Conservation (phyloP, 2,329 filamentous ascomycete species). For the Diaporthe citrichinensis region DNA sequence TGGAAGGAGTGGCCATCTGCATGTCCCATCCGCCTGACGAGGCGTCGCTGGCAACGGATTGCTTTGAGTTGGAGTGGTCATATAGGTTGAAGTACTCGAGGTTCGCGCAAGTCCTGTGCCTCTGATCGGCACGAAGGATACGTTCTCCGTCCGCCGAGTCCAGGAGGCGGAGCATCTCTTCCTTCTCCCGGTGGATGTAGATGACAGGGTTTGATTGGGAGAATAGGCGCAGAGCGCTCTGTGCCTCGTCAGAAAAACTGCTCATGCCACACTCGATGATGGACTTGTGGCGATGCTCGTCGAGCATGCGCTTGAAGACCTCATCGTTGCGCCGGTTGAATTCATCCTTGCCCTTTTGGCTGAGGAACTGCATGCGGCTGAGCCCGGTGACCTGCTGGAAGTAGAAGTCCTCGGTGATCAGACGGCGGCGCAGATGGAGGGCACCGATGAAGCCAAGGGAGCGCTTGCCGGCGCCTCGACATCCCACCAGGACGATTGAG, state of each 20-base stretch:
- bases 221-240: conserved; percentile 70
- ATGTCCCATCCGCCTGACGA: conserved; percentile 42
- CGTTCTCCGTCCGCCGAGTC: conserved; percentile 67
- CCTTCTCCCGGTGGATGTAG: conserved; percentile 76
- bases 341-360: conserved; percentile 70
- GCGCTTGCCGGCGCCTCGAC: conserved; percentile 79
- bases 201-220: conserved; percentile 77
- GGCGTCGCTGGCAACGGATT: conserved; percentile 45
- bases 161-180: conserved; percentile 72
- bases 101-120: conserved; percentile 75
- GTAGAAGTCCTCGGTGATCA: conserved; percentile 77
- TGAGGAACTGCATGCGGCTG: conserved; percentile 71
- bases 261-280: conserved; percentile 79
- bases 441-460: conserved; percentile 81
- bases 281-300: conserved; percentile 70
- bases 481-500: conserved; percentile 79
- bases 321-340: conserved; percentile 74
- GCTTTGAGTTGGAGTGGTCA: conserved; percentile 55
- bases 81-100: conserved; percentile 80
- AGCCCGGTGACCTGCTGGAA: conserved; percentile 76
- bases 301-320: conserved; percentile 73
- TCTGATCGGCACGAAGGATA: conserved; percentile 67
- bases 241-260: conserved; percentile 72
- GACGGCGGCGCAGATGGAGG: conserved; percentile 74
- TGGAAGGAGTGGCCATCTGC: conserved; percentile 63